Conservation (phyloP, 768 basidiomycete genomes). For the Floccularia luteovirens region DNA sequence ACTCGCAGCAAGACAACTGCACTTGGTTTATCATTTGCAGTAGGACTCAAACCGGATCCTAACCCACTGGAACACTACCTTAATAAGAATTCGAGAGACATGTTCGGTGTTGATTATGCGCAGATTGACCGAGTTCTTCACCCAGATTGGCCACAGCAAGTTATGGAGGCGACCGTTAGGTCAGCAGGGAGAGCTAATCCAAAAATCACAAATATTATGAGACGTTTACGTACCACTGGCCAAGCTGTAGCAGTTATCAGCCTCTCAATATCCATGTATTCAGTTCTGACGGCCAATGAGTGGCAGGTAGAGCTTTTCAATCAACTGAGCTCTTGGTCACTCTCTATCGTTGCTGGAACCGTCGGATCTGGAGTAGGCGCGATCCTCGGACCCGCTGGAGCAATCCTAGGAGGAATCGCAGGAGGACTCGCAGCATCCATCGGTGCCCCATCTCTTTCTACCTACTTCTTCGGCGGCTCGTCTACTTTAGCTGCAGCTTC, state of each 20-base stretch:
- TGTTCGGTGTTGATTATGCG: neutral
- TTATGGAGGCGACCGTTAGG: neutral
- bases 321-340: neutral
- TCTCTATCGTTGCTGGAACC: neutral
- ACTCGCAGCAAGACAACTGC: neutral
- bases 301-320: neutral
- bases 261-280: neutral
- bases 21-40: neutral
- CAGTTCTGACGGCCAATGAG: neutral
- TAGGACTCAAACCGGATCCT: neutral
- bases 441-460: neutral
- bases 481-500: neutral
- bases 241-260: neutral
- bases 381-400: neutral
- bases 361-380: neutral
- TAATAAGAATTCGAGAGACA: neutral
- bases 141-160: neutral
- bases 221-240: neutral
- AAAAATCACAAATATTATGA: neutral
- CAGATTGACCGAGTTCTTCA: neutral
- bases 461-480: slow-evolving; percentile 1
- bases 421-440: neutral
- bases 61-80: neutral
- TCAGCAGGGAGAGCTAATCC: slow-evolving; percentile 1
- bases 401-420: neutral